Conservation (phyloP, 1,139 yeast genomes). For the Taiozyma onychis region DNA sequence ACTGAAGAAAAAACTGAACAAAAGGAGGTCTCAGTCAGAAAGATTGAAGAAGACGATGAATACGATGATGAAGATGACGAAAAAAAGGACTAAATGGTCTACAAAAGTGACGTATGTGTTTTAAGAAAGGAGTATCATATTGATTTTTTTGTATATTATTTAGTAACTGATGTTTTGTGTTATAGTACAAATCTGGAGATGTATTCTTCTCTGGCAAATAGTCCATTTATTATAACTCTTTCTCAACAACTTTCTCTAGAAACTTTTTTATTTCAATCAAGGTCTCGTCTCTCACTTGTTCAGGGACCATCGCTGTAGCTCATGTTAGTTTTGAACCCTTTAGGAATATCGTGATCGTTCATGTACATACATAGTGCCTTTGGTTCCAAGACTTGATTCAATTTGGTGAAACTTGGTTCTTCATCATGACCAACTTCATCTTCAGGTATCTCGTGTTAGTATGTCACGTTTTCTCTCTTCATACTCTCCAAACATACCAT, state of each 20-base stretch:
- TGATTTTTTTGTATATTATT: not conserved
- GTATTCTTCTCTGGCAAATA: not conserved
- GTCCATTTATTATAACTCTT: constrained; percentile 2
- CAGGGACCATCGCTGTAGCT: constrained; percentile 51
- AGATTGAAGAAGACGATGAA: constrained; percentile 78
- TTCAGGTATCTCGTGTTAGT: constrained; percentile 5
- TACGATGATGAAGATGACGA: constrained; percentile 61
- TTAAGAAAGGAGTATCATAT: not conserved
- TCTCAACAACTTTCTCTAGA: constrained; percentile 41
- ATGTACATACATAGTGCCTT: constrained; percentile 47
- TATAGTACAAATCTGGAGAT: not conserved
- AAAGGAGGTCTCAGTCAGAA: constrained; percentile 65
- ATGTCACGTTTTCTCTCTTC: too few species aligned
- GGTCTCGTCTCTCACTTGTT: constrained; percentile 53
- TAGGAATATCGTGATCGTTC: not conserved
- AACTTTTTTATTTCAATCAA: constrained; percentile 54
- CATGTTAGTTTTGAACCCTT: constrained; percentile 4
- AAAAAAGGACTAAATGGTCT: constrained; percentile 3
- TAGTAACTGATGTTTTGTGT: not conserved
- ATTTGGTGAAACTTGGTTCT: constrained; percentile 45
- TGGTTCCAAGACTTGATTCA: constrained; percentile 53
- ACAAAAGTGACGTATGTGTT: not conserved
- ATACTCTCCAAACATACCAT: constrained; percentile 22
- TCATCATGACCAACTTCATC: constrained; percentile 35
- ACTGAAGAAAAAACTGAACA: constrained; percentile 26